phyloP scores from a whole-genome alignment of 345 rosid species.

The Conringia planisiliqua region DNA sequence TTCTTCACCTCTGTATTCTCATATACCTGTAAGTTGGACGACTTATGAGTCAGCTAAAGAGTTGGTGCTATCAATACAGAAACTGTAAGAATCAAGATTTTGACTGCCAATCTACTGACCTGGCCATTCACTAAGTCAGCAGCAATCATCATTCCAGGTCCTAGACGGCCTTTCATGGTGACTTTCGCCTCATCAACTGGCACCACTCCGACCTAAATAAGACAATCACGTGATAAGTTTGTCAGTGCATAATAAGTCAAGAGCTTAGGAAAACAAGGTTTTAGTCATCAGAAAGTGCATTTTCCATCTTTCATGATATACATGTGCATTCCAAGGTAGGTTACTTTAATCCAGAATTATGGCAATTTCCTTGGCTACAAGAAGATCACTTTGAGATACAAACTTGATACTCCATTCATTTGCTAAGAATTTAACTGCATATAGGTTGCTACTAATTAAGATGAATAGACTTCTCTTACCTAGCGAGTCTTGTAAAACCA shows the following conservation, averaged over 20 bases:
- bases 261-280: conserved; percentile 3
- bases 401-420: neutral
- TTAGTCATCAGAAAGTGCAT: neutral
- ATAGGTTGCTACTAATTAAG: neutral
- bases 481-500: conserved; percentile 1
- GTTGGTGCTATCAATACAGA: neutral
- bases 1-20: conserved; percentile 96
- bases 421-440: neutral
- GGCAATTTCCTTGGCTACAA: neutral
- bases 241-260: neutral
- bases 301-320: neutral
- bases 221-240: neutral
- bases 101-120: conserved; percentile 45
- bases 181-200: conserved; percentile 96
- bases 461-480: neutral
- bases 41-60: conserved; percentile 1
- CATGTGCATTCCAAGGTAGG: neutral
- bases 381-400: neutral
- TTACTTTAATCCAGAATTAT: neutral
- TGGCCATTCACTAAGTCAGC: conserved; percentile 84
- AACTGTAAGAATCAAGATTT: neutral
- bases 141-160: conserved; percentile 99
- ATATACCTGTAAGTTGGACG: conserved; percentile 58
- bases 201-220: conserved; percentile 84
- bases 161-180: conserved; percentile 89